Percentiles rank a stretch among this genome's conserved stretches.
These are phyloP conservation scores for Lactuca saligna DNA, from an alignment of 129 eudicot genomes.

Conservation along the genomic window DNA sequence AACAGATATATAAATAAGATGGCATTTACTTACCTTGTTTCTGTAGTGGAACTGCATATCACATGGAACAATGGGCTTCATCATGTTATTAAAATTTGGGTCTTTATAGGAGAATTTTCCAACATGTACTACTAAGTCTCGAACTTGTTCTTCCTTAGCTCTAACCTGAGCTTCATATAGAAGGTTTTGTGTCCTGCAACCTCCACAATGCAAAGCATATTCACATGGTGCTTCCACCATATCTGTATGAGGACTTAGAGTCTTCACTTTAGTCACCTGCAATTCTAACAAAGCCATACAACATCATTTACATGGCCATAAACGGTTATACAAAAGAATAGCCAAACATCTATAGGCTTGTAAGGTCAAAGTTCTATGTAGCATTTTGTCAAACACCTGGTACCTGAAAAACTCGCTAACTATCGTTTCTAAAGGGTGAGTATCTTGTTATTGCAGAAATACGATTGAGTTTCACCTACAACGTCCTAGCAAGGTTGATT, in stretches of 20 bases:
- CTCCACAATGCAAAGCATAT: slow-evolving; percentile 85
- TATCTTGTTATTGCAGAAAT: neutral
- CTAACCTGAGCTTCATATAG: slow-evolving; percentile 85
- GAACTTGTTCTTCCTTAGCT: slow-evolving; percentile 86
- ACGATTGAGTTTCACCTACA: neutral
- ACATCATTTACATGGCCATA: slow-evolving; percentile 10
- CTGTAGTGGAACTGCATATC: slow-evolving; percentile 87
- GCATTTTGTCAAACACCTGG: slow-evolving; percentile 19
- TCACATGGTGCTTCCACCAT: slow-evolving; percentile 96
- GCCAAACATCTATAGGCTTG: neutral
- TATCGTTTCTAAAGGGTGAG: neutral
- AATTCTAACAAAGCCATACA: slow-evolving; percentile 28
- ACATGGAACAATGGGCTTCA: slow-evolving; percentile 95
- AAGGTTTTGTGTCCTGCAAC: slow-evolving; percentile 81
- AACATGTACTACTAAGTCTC: slow-evolving; percentile 74
- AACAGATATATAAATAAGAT: neutral
- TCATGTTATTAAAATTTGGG: slow-evolving; percentile 41
- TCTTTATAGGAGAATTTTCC: slow-evolving; percentile 72
- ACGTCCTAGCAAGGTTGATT: neutral
- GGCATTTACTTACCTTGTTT: slow-evolving; percentile 65
- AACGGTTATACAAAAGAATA: neutral
- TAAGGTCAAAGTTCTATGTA: slow-evolving; percentile 7
- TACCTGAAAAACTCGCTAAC: neutral
- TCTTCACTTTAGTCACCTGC: slow-evolving; percentile 84
- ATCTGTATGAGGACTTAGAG: slow-evolving; percentile 70